These are phyloP conservation scores for Stenocarpella maydis DNA, from an alignment of 2,329 filamentous ascomycete species.

Conservation along the genomic window DNA sequence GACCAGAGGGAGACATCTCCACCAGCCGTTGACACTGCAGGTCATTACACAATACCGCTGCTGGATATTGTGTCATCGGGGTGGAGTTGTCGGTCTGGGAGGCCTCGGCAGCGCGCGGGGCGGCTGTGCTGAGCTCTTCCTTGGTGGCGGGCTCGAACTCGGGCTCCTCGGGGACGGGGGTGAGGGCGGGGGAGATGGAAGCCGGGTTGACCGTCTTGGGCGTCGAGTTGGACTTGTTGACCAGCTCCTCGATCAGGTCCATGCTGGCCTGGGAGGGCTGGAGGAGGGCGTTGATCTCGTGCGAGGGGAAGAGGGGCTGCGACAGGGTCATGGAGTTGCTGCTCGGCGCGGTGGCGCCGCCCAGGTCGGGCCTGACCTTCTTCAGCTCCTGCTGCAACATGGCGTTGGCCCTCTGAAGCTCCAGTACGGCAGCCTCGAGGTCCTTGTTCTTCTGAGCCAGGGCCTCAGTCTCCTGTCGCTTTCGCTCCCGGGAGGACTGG, in stretches of 20 bases:
- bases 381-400: slow-evolving; percentile 59
- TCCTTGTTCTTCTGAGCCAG: slow-evolving; percentile 79
- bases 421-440: slow-evolving; percentile 69
- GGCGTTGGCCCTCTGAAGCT: slow-evolving; percentile 64
- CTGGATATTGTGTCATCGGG: slow-evolving; percentile 99
- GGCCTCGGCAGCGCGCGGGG: slow-evolving; percentile 39
- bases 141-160: slow-evolving; percentile 44
- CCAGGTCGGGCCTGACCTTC: slow-evolving; percentile 55
- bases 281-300: slow-evolving; percentile 47
- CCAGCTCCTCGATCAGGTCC: slow-evolving; percentile 52
- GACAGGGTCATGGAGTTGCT: slow-evolving; percentile 63
- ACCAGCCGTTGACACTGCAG: slow-evolving; percentile 96
- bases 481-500: slow-evolving; percentile 94
- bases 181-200: slow-evolving; percentile 66
- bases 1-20: slow-evolving; percentile 61
- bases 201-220: slow-evolving; percentile 65
- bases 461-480: slow-evolving; percentile 86
- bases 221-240: slow-evolving; percentile 48
- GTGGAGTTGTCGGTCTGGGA: slow-evolving; percentile 53
- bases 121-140: slow-evolving; percentile 39
- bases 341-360: slow-evolving; percentile 50
- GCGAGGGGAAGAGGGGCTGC: slow-evolving; percentile 63
- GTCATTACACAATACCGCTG: slow-evolving; percentile 98
- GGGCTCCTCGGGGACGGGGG: slow-evolving; percentile 57
- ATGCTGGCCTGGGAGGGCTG: slow-evolving; percentile 32